Base-by-base conservation (phyloP, 1,284 basidiomycete species). In the Macrocystidia cucumis region DNA sequence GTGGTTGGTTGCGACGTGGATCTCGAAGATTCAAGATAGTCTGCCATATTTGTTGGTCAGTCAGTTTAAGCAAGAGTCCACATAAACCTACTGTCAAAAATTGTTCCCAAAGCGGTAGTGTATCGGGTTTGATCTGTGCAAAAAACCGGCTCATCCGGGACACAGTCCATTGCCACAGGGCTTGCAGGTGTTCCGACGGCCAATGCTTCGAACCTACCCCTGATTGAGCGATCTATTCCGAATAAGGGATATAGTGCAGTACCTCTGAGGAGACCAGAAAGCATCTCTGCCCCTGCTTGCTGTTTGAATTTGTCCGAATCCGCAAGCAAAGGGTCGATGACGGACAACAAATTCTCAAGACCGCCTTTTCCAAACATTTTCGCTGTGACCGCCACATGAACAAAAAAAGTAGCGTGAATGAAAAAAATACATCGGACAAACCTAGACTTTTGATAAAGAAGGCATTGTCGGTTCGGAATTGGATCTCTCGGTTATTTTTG, bases 301-400 rank as follows among this genome's bases (percentile, higher is more conserved):
- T 95, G 92, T 59, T 91, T 89, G 65, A 91, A 95, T 39, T 91
- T 86, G 54, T 97, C 89, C 24, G 72, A 50, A 40, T 83, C 83
- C 21, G 64, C 65, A 31, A 88, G 57, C 27, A 86, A 52, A 5
- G 73, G 65, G 30, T 89, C 82, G 21, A 80, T 59, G 9, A 64
- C 55, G 9, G 60, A 54, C 31, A 86, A 57, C 9, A 88, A 56
- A 13, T 59, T 56, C 25, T 74, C 64, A 17, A 89, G 54, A 4
- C 67, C 59, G 20, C 66, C 62, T 39, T 69, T 64, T 35, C 77
- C 78, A 39, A 76, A 81, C 54, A 75, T 72, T 54, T 87, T 85
- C 29, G 69, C 83, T 85, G 44, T 35, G 33, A 27, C 24, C 37
- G 33, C 32, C 25, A 18, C 38, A 32, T 34, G 29, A 4, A 38